phyloP scores from a whole-genome alignment of 805 yeast genomes.

The Sugiyamaella chiloensis region DNA sequence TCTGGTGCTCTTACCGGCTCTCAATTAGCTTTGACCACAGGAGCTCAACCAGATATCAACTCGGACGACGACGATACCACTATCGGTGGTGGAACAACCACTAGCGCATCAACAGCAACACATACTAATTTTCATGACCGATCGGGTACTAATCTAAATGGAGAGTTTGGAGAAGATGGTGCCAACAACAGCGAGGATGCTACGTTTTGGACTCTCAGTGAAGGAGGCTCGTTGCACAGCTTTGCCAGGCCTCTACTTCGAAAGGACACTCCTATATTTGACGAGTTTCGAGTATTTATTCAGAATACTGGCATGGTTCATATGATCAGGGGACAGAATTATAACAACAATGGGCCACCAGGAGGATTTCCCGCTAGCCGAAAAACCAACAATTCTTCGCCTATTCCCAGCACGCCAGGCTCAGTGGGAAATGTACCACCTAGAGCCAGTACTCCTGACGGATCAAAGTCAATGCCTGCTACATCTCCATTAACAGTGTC shows the following conservation, averaged over 20 bases:
- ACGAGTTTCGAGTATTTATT: constrained; percentile 17
- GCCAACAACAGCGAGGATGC: not conserved
- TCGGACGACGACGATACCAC: not conserved
- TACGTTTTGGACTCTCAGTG: constrained; percentile 17
- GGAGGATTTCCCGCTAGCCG: constrained; percentile 9
- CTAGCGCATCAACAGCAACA: not conserved
- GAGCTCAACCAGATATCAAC: not conserved
- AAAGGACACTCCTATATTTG: constrained; percentile 24
- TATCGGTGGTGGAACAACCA: not conserved
- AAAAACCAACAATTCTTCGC: constrained; percentile 4
- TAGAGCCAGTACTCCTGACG: not conserved
- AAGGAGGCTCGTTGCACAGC: constrained; percentile 24
- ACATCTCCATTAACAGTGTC: constrained; percentile 17
- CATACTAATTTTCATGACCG: too few relatives aligned
- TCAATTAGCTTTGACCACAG: not conserved
- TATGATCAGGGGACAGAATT: not conserved
- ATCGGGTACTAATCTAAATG: too few relatives aligned
- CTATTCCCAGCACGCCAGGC: not conserved
- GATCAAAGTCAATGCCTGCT: not conserved
- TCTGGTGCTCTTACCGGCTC: too few relatives aligned
- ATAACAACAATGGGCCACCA: constrained; percentile 1
- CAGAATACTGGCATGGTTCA: constrained; percentile 4
- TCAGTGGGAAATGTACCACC: not conserved
- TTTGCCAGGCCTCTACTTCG: constrained; percentile 29
- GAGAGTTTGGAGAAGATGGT: not conserved